phyloP scores from a whole-genome alignment of 164 flowering plant species.

The Berberis vulgaris region DNA sequence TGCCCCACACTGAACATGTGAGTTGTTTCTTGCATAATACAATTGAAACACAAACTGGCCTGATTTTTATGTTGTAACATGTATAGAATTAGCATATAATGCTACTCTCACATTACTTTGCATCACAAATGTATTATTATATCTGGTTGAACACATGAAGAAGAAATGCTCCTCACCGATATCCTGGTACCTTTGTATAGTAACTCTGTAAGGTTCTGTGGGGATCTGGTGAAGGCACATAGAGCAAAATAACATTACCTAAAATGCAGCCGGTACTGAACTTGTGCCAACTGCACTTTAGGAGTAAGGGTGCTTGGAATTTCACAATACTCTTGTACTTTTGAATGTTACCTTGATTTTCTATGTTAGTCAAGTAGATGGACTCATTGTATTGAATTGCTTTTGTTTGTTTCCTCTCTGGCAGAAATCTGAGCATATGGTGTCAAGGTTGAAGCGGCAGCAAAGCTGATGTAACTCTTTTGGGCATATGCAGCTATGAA shows the following conservation, averaged over 20 bases:
- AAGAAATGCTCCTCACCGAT: neutral
- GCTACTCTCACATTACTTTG: neutral
- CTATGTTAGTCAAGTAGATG: neutral
- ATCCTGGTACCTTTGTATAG: neutral
- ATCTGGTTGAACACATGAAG: neutral
- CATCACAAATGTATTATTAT: neutral
- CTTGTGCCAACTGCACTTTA: neutral
- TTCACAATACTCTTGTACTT: neutral
- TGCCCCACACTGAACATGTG: constrained; percentile 83
- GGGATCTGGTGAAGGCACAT: neutral
- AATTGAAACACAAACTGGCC: neutral
- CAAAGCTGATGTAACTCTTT: neutral
- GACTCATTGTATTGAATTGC: neutral
- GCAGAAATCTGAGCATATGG: constrained; percentile 60
- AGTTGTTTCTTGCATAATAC: constrained; percentile 15
- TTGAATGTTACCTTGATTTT: neutral
- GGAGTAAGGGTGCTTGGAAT: neutral
- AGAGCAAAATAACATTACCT: neutral
- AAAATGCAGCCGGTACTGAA: neutral
- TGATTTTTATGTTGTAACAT: neutral
- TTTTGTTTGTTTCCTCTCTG: neutral
- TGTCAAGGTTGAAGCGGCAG: constrained; percentile 27
- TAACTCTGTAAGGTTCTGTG: neutral
- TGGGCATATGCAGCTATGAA: no score
- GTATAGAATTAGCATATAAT: neutral